Evolutionary conservation across 305 asterid genomes (phyloP), one percentile per base, ranked within the genome.

Genomic region (Coffea humblotiana): DNA sequence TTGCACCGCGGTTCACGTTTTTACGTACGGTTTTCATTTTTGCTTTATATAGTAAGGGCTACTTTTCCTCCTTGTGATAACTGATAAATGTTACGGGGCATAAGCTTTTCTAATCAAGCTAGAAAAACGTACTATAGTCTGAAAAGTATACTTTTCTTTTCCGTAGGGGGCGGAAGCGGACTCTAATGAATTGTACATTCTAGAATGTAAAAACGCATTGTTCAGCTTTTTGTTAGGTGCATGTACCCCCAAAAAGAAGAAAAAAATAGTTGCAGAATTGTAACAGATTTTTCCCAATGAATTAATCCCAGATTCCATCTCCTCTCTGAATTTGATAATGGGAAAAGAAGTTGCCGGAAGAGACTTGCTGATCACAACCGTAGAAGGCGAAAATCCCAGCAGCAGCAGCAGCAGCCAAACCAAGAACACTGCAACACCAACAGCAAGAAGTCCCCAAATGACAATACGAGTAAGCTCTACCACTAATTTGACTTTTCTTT

Each of bases 291-390:
- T 51, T 37, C 6, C 2, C 40, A 25, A 70, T 48, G 5, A 54
- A 32, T 52, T 5, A 74, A 9, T 13, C 10, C 29, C 86, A 95
- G 99, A 87, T 95, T 95, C 84, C 99, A 95, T 77, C 88, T 90
- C 54, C 94, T 92, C 58, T 85, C 94, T 66, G 97, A 95, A 83
- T 95, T 95, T 35, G 99, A 93, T 71, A 92, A 95, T 43, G 98
- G 99, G 37, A 95, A 95, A 84, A 82, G 98, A 60, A 95, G 99
- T 68, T 95, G 99, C 91, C 92, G 99, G 69, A 92, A 90, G 72
- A 83, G 99, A 79, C 90, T 95, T 25, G 99, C 99, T 37, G 98
- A 94, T 82, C 99, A 95, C 75, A 95, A 95, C 88, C 90, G 97
- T 71, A 61, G 99, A 52, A 79, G 99, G 70, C 85, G 99, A 47